These are phyloP conservation scores for Trichosporon sp. DNA, from an alignment of 1,284 basidiomycete species.

Conservation along the genomic window DNA sequence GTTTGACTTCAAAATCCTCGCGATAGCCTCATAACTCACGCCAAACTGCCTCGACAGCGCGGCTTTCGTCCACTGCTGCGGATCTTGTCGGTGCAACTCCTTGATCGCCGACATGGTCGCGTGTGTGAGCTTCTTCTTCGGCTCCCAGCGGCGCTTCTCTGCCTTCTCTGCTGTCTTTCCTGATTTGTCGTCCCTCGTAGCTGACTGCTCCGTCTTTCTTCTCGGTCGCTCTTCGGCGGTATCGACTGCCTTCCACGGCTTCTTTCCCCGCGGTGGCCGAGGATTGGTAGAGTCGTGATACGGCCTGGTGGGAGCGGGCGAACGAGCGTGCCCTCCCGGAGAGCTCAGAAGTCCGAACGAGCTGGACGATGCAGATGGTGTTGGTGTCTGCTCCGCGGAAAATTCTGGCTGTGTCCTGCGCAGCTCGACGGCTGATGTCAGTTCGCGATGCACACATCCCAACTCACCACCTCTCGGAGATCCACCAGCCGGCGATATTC, in stretches of 20 bases:
- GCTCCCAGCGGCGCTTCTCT: slow-evolving; percentile 57
- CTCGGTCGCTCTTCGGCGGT: no score
- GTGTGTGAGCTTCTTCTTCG: slow-evolving; percentile 78
- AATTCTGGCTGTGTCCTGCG: background rate
- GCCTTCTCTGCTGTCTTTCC: background rate
- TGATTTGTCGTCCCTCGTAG: background rate
- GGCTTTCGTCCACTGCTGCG: slow-evolving; percentile 62
- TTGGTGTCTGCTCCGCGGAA: background rate
- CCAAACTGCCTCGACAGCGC: slow-evolving; percentile 71
- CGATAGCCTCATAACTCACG: slow-evolving; percentile 78
- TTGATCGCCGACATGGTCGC: slow-evolving; percentile 84
- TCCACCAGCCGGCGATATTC: background rate
- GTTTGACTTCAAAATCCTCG: slow-evolving; percentile 58
- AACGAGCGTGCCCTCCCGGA: no score
- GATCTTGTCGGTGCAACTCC: slow-evolving; percentile 64
- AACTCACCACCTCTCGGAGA: background rate
- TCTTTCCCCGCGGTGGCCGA: no score
- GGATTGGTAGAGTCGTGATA: no score
- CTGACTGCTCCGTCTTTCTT: no score
- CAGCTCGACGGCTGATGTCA: background rate
- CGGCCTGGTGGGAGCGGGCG: no score
- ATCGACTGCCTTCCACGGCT: no score
- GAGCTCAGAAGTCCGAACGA: no score
- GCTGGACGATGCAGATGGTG: background rate
- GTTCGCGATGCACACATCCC: background rate